Conservation (phyloP, 1,284 basidiomycete species). For the Inonotus hispidus region DNA sequence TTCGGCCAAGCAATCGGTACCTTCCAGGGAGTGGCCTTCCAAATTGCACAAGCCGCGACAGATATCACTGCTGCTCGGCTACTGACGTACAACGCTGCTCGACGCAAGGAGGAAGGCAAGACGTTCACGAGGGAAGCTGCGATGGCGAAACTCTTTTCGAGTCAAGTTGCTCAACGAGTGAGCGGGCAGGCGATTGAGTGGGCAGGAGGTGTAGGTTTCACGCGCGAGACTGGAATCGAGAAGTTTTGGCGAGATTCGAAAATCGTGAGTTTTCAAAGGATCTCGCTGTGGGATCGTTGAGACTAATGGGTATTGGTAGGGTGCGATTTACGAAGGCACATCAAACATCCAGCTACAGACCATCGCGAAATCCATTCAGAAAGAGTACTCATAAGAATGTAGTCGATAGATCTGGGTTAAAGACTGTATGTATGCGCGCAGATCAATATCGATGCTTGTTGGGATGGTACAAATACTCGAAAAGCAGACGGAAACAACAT, state of each 20-base stretch:
- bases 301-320: conserved; percentile 36
- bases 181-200: conserved; percentile 92
- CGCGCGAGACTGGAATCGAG: conserved; percentile 90
- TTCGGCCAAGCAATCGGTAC: conserved; percentile 91
- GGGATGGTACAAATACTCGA: background rate
- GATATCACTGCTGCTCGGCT: conserved; percentile 92
- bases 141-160: conserved; percentile 93
- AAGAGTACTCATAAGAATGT: conserved; percentile 54
- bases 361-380: conserved; percentile 88
- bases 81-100: conserved; percentile 94
- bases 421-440: background rate
- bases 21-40: conserved; percentile 95
- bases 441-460: background rate
- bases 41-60: conserved; percentile 85
- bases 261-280: conserved; percentile 59
- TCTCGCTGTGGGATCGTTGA: background rate
- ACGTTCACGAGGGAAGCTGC: conserved; percentile 91
- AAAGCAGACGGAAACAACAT: no score
- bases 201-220: conserved; percentile 95
- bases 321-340: conserved; percentile 94
- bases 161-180: conserved; percentile 85
- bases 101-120: conserved; percentile 87
- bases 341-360: conserved; percentile 97
- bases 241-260: conserved; percentile 96
- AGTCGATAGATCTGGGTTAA: background rate